Evolutionary conservation across 179 eudicot species (phyloP).

Genomic region (Nepenthes alata): DNA sequence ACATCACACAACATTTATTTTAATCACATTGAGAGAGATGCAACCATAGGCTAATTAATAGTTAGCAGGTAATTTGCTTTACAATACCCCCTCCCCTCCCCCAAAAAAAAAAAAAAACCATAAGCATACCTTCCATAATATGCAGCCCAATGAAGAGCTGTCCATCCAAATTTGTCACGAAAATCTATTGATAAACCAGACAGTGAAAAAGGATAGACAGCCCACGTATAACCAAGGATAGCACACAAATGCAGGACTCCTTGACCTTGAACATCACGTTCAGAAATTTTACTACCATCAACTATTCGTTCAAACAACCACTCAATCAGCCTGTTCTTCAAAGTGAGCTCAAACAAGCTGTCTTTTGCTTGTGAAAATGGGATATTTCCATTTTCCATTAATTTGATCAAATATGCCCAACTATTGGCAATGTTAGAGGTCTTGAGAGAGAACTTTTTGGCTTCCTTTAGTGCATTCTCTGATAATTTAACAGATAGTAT

Average conservation of each 20-base stretch:
- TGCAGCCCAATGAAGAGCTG: constrained; percentile 99
- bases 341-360: constrained; percentile 54
- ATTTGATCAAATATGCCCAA: constrained; percentile 43
- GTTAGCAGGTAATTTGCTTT: neutral
- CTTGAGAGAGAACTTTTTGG: constrained; percentile 41
- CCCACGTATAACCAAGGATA: constrained; percentile 83
- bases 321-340: constrained; percentile 66
- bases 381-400: constrained; percentile 30
- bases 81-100: neutral
- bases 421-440: constrained; percentile 40
- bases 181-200: constrained; percentile 79
- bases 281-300: constrained; percentile 44
- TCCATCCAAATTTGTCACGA: constrained; percentile 90
- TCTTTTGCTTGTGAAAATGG: constrained; percentile 56
- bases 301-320: constrained; percentile 81
- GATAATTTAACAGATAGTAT: constrained; percentile 42
- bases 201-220: constrained; percentile 49
- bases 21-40: no score
- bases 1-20: no score
- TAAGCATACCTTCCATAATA: constrained; percentile 63
- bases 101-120: neutral
- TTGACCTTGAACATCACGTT: constrained; percentile 75
- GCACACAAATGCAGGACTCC: constrained; percentile 93
- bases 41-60: neutral
- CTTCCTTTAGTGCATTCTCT: constrained; percentile 44